phyloP scores from a whole-genome alignment of 108 stramenopile species.

The Cyclotella kingstonii region DNA sequence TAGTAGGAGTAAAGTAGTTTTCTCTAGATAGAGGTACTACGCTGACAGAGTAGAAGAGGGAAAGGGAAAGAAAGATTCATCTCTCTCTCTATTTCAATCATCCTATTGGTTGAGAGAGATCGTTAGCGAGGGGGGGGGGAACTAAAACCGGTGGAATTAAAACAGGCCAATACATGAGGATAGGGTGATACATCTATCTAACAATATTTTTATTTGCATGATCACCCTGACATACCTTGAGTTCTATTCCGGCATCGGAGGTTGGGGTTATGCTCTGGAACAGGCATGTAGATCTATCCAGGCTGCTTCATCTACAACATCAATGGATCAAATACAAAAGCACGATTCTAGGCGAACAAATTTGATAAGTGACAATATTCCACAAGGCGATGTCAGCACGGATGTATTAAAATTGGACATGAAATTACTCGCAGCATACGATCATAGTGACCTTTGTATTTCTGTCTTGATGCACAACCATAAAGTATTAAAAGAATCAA shows the following conservation, averaged over 20 bases:
- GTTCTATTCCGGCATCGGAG: slow-evolving; percentile 93
- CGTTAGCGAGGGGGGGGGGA: no score
- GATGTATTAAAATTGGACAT: slow-evolving; percentile 14
- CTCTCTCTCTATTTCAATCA: no score
- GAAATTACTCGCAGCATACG: slow-evolving; percentile 61
- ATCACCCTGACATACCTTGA: slow-evolving; percentile 70
- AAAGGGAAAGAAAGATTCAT: no score
- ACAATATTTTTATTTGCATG: slow-evolving; percentile 44
- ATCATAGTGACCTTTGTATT: slow-evolving; percentile 76
- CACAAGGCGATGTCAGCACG: neutral
- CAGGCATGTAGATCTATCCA: slow-evolving; percentile 45
- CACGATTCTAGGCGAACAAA: slow-evolving; percentile 3
- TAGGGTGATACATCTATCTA: no score
- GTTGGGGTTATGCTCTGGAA: slow-evolving; percentile 80
- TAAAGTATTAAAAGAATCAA: neutral
- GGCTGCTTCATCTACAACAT: neutral
- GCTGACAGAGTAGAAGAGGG: no score
- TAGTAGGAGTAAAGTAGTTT: no score
- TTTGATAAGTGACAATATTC: neutral
- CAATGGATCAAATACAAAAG: neutral
- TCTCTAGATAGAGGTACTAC: no score
- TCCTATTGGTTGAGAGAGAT: no score
- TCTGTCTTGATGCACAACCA: slow-evolving; percentile 66
- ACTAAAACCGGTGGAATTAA: no score
- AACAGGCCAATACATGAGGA: no score